Evolutionary conservation across 169 alveolate genomes (phyloP).

Genomic region (Theileria sp.): DNA sequence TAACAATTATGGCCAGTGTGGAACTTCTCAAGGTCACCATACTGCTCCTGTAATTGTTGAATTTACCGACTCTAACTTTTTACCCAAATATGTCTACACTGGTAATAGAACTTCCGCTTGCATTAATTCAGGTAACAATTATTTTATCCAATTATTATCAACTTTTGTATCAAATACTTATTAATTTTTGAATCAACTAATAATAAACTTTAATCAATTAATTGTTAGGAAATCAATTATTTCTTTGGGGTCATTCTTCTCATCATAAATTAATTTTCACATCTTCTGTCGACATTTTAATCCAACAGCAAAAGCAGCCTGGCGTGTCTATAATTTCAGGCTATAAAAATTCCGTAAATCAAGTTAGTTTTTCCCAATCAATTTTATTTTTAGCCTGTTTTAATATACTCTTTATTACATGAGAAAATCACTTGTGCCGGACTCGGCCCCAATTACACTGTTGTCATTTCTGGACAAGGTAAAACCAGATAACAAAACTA

Average conservation of each 20-base stretch:
- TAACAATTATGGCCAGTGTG: slow-evolving; percentile 83
- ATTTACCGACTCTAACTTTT: slow-evolving; percentile 63
- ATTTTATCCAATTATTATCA: background rate
- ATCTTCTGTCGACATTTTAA: slow-evolving; percentile 71
- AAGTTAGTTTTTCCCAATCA: slow-evolving; percentile 4
- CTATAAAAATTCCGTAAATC: slow-evolving; percentile 63
- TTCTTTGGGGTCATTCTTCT: slow-evolving; percentile 86
- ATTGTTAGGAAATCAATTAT: slow-evolving; percentile 70
- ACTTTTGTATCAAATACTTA: no score
- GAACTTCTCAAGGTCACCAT: slow-evolving; percentile 72
- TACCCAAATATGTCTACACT: slow-evolving; percentile 64
- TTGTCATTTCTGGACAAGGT: slow-evolving; percentile 76
- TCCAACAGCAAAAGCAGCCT: slow-evolving; percentile 77
- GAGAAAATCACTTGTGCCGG: slow-evolving; percentile 75
- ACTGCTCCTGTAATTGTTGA: slow-evolving; percentile 55
- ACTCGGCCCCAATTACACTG: slow-evolving; percentile 72
- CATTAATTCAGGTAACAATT: slow-evolving; percentile 38
- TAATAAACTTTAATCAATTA: background rate
- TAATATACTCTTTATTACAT: slow-evolving; percentile 73
- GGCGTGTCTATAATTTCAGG: slow-evolving; percentile 83
- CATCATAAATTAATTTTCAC: slow-evolving; percentile 81
- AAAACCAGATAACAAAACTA: background rate
- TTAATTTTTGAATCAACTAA: no score
- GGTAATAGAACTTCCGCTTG: slow-evolving; percentile 84
- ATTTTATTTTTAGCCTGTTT: slow-evolving; percentile 61